phyloP scores from a whole-genome alignment of 2,329 filamentous ascomycete genomes.

The Metarhizium brunneum region DNA sequence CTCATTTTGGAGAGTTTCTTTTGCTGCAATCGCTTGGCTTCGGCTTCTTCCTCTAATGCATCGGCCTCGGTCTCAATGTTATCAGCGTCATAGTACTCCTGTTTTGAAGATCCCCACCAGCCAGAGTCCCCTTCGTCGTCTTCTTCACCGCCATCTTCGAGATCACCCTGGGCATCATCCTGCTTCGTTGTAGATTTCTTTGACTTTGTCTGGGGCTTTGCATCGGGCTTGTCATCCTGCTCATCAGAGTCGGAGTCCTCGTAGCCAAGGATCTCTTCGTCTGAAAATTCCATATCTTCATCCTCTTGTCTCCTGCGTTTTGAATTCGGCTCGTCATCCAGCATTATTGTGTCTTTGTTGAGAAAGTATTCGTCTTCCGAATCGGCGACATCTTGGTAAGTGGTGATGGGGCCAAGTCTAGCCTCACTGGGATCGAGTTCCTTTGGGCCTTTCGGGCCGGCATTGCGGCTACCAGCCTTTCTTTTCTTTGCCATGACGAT shows the following conservation, averaged over 20 bases:
- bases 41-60: constrained; percentile 83
- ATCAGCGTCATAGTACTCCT: constrained; percentile 91
- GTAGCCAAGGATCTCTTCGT: constrained; percentile 50
- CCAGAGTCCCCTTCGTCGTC: constrained; percentile 51
- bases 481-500: constrained; percentile 54
- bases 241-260: constrained; percentile 34
- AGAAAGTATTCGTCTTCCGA: constrained; percentile 92
- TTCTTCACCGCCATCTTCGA: constrained; percentile 45
- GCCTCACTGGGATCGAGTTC: constrained; percentile 49
- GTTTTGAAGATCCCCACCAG: constrained; percentile 80
- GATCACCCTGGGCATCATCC: constrained; percentile 27
- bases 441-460: constrained; percentile 39
- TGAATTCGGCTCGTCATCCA: constrained; percentile 70
- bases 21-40: constrained; percentile 79
- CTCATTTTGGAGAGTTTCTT: constrained; percentile 86
- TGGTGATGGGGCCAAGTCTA: constrained; percentile 50
- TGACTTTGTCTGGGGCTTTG: constrained; percentile 3
- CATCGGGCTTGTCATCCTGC: constrained; percentile 25
- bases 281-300: constrained; percentile 55
- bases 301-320: constrained; percentile 71
- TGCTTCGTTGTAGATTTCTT: constrained; percentile 21
- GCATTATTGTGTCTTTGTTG: constrained; percentile 73
- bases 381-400: constrained; percentile 79
- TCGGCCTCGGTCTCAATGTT: constrained; percentile 52
- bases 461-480: constrained; percentile 51